Conservation (phyloP, 495 filamentous ascomycete genomes). For the Cladorrhinum samala region DNA sequence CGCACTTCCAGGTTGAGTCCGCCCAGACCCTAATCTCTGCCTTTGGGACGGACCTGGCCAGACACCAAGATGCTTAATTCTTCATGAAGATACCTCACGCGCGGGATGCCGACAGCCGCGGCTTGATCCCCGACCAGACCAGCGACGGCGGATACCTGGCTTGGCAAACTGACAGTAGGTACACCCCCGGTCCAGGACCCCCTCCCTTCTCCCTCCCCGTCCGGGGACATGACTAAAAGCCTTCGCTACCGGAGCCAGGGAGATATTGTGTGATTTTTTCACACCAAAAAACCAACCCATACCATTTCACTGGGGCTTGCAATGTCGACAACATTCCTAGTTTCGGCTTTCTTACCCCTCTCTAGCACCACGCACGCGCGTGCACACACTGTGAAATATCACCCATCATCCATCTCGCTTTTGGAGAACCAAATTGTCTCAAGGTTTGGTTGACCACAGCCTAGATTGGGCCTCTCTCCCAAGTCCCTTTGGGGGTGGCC, state of each 20-base stretch:
- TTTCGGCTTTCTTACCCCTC: conserved; percentile 22
- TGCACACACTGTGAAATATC: neutral
- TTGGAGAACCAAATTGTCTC: conserved; percentile 3
- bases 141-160: neutral
- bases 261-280: neutral
- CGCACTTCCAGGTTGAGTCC: neutral
- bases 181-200: neutral
- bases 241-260: conserved; percentile 1
- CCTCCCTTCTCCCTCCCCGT: neutral
- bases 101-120: conserved; percentile 9
- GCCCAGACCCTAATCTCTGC: neutral
- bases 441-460: conserved; percentile 2
- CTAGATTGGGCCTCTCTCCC: neutral
- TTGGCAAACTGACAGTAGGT: neutral
- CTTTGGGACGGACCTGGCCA: too few relatives aligned
- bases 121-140: neutral
- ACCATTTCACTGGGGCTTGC: too few relatives aligned
- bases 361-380: neutral
- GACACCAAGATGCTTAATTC: neutral
- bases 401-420: neutral
- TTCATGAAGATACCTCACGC: neutral
- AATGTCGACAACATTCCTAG: neutral
- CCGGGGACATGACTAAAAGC: neutral
- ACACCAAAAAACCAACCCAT: neutral
- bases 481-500: neutral